Evolutionary conservation across 2,329 filamentous ascomycete species (phyloP).

Genomic region (Microascus cirrosus): DNA sequence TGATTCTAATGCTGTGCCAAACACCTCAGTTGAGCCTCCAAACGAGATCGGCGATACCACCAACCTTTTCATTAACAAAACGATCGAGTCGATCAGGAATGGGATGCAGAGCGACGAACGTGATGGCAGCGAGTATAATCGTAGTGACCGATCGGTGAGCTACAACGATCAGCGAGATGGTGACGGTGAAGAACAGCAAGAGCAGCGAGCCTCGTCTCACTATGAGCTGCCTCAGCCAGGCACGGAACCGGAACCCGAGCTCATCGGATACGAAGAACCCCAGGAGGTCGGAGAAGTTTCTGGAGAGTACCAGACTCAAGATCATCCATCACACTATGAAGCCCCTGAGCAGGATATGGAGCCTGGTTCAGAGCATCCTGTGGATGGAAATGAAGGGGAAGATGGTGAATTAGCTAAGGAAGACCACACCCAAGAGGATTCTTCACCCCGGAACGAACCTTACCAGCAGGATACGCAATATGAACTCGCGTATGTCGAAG

Average conservation of each 20-base stretch:
- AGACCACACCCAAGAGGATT: slow-evolving; percentile 6
- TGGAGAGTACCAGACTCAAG: neutral
- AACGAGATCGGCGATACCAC: slow-evolving; percentile 44
- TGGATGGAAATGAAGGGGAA: no score
- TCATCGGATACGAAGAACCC: neutral
- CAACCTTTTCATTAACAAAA: slow-evolving; percentile 43
- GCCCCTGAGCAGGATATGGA: neutral
- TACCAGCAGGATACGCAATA: neutral
- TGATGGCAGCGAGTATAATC: neutral
- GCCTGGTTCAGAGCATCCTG: neutral
- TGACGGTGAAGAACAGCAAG: neutral
- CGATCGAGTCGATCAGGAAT: slow-evolving; percentile 35
- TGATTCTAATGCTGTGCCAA: slow-evolving; percentile 14
- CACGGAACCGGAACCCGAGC: neutral
- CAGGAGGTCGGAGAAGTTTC: neutral
- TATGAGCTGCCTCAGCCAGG: neutral
- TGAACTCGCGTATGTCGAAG: neutral
- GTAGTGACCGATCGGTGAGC: neutral
- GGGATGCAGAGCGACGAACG: slow-evolving; percentile 14
- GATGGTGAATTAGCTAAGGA: slow-evolving; percentile 2
- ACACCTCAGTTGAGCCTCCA: slow-evolving; percentile 16
- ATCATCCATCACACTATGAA: neutral
- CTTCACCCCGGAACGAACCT: neutral
- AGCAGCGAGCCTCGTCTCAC: neutral
- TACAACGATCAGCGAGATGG: neutral